Conservation (phyloP, 148 eudicot genomes). For the Cornus suecica region DNA sequence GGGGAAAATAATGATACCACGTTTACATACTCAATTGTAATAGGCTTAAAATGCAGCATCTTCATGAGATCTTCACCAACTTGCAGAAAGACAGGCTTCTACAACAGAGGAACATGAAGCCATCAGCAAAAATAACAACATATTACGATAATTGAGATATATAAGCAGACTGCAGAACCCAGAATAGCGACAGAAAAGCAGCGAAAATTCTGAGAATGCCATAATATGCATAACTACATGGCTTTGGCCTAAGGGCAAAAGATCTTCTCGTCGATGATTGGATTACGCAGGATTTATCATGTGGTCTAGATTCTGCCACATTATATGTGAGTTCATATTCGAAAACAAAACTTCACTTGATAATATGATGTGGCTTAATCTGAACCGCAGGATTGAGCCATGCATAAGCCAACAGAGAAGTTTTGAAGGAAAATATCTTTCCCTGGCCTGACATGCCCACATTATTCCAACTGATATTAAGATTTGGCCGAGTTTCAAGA, state of each 20-base stretch:
- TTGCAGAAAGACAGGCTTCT: background rate
- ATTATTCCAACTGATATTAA: background rate
- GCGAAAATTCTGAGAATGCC: background rate
- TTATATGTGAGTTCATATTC: no score
- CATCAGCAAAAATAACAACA: background rate
- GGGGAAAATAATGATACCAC: constrained; percentile 3
- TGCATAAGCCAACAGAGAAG: no score
- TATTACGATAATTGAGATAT: background rate
- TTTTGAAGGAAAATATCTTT: no score
- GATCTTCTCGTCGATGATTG: no score
- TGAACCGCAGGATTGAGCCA: no score
- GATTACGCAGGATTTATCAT: no score
- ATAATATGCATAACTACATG: background rate
- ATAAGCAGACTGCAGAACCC: background rate
- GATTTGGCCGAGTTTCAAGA: background rate
- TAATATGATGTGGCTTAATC: no score
- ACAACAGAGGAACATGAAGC: background rate
- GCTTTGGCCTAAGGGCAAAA: no score
- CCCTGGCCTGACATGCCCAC: background rate
- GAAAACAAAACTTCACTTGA: no score
- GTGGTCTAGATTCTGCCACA: no score
- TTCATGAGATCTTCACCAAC: background rate
- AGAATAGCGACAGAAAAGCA: background rate
- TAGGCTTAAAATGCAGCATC: constrained; percentile 11
- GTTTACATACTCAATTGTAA: constrained; percentile 10